These are phyloP conservation scores for Secale cereale DNA, from an alignment of 176 grass and related monocot species.

Conservation along the genomic window DNA sequence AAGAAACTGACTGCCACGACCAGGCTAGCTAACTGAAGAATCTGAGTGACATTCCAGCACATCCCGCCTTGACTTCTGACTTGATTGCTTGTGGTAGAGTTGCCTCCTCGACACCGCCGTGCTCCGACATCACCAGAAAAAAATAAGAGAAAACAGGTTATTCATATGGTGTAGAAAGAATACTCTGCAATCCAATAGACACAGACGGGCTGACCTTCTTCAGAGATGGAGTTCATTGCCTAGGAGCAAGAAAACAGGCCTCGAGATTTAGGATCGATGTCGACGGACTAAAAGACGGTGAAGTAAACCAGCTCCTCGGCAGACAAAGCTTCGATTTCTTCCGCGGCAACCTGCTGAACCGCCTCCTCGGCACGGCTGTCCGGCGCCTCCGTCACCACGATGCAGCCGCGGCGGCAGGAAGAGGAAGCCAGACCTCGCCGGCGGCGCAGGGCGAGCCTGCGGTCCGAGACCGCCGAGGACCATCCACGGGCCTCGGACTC, in stretches of 20 bases:
- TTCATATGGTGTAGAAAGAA: no score
- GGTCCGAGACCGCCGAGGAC: background rate
- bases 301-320: background rate
- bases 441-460: background rate
- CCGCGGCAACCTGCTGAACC: background rate
- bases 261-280: background rate
- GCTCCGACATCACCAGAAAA: no score
- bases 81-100: no score
- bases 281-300: background rate
- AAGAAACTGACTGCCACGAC: no score
- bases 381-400: background rate
- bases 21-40: no score
- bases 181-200: background rate
- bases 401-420: background rate
- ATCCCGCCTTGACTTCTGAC: no score
- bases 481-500: no score
- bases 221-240: no score
- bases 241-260: no score
- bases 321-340: background rate
- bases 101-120: no score
- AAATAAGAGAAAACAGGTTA: no score
- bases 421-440: background rate
- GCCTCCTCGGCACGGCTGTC: background rate
- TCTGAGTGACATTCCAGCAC: no score
- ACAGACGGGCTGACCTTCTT: background rate